Evolutionary conservation across 805 yeast genomes (phyloP).

Genomic region (Debaryomyces hansenii): DNA sequence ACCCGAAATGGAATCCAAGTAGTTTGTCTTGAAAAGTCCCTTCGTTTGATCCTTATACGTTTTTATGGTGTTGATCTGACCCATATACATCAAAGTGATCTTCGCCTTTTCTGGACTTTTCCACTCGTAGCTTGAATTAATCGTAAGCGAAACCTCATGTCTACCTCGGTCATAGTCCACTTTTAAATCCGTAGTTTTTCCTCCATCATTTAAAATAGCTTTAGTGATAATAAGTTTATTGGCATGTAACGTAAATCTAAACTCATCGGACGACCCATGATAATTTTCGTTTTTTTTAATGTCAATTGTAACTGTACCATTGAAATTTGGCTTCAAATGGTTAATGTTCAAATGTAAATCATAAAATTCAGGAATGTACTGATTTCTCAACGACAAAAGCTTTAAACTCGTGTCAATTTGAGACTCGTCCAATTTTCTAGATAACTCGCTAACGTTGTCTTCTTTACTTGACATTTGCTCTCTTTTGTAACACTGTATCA

Average conservation of each 20-base stretch:
- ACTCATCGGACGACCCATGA: slow-evolving; percentile 5
- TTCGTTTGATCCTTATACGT: slow-evolving; percentile 57
- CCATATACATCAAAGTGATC: slow-evolving; percentile 44
- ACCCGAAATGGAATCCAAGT: slow-evolving; percentile 50
- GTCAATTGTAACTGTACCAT: slow-evolving; percentile 38
- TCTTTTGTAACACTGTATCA: neutral
- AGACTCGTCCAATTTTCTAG: neutral
- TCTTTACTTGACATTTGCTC: neutral
- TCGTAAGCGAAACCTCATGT: slow-evolving; percentile 32
- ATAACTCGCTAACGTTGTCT: neutral
- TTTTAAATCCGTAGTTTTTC: slow-evolving; percentile 14
- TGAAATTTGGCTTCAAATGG: slow-evolving; percentile 49
- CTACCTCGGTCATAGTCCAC: slow-evolving; percentile 41
- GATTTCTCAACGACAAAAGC: slow-evolving; percentile 8
- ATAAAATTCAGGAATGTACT: slow-evolving; percentile 39
- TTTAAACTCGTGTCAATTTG: neutral
- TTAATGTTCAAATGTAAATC: slow-evolving; percentile 36
- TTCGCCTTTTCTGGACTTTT: slow-evolving; percentile 4
- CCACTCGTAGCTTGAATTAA: slow-evolving; percentile 11
- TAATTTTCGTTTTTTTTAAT: slow-evolving; percentile 22
- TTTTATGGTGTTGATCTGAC: slow-evolving; percentile 49
- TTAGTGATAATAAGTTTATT: slow-evolving; percentile 40
- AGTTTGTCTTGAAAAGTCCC: slow-evolving; percentile 71
- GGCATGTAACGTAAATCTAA: slow-evolving; percentile 38
- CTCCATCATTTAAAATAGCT: slow-evolving; percentile 21